Base-by-base conservation (phyloP, 225 moss, liverwort and hornwort species). In the Physcomitrium patens region DNA sequence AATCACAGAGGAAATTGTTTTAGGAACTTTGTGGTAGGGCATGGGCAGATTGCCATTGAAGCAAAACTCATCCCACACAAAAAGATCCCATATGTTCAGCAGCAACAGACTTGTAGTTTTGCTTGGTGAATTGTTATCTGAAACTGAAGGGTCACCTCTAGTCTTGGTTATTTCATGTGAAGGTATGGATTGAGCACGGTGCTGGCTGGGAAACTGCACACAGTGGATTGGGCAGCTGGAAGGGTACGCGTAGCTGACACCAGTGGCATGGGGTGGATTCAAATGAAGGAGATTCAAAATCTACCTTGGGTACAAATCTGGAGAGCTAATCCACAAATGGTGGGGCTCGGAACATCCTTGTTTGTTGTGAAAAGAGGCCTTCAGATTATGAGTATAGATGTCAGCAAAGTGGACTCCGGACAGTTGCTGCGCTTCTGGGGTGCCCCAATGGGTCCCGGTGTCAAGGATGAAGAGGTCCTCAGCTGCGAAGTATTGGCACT, bases 101-200 rank as follows among this genome's bases (percentile, higher is more conserved):
- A 37, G 31, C 31, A 37, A 37, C 31, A 37, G 4, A 0, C 31
- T 37, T 37, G 7, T 37, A 4, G 5, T 4, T 23, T 46, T 37
- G 16, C 43, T 50, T n/a, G 10, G 41, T n/a, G 27, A 58, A 1
- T 23, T 74, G 2, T 23, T 65, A 37, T 59, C 2, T 42, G 68
- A 42, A 54, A 31, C 7, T 31, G n/a, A 26, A 24, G 42, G 45
- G 7, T 76, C 60, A 46, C 60, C 47, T 69, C 23, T 23, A 10
- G 31, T 52, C 19, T 24, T 74, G 49, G 12, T 16, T 16, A 7
- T 1, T 52, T 44, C 11, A 5, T 78, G 65, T 75, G 60, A 71
- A 89, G 86, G 84, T 87, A 90, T 74, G 89, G 89, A 26, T 77
- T 87, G 76, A 87, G 89, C 82, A 83, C 89, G 17, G 87, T 90